phyloP scores from a whole-genome alignment of 495 filamentous ascomycete species.

The Penicillium arizonense region DNA sequence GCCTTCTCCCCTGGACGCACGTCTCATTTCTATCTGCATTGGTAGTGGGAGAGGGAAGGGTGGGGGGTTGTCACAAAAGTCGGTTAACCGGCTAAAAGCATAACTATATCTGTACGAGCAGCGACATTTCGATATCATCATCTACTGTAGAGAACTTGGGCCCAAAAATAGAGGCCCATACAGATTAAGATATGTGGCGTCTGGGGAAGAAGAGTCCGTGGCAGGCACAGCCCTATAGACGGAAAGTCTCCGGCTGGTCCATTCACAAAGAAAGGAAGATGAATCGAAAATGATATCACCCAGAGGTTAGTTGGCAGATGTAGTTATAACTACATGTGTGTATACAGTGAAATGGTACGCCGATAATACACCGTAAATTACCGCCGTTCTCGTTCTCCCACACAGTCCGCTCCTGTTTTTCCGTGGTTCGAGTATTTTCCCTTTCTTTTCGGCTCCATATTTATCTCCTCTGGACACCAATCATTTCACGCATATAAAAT shows the following conservation, averaged over 20 bases:
- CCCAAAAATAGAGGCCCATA: too few species aligned
- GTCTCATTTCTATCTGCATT: too few species aligned
- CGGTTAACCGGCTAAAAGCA: too few species aligned
- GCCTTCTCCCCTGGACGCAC: too few species aligned
- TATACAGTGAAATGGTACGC: neutral
- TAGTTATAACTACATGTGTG: too few species aligned
- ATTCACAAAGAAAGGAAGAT: neutral
- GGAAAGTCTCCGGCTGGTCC: constrained; percentile 20
- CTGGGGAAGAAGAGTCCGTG: neutral
- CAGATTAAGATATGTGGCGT: constrained; percentile 9
- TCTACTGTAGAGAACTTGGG: too few species aligned
- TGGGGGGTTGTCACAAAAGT: too few species aligned
- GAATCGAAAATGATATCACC: too few species aligned
- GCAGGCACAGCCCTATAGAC: constrained; percentile 4
- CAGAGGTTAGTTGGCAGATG: too few species aligned
- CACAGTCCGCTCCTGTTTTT: neutral
- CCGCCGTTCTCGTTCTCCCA: constrained; percentile 5
- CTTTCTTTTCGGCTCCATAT: neutral
- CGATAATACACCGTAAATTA: constrained; percentile 13
- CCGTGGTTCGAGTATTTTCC: constrained; percentile 1
- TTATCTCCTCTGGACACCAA: constrained; percentile 13
- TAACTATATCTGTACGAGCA: too few species aligned
- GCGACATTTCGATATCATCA: too few species aligned
- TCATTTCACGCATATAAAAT: constrained; percentile 9
- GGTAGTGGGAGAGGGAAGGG: too few species aligned